Evolutionary conservation across 352 stramenopile species (phyloP).

Genomic region (Phytophthora parvispora): DNA sequence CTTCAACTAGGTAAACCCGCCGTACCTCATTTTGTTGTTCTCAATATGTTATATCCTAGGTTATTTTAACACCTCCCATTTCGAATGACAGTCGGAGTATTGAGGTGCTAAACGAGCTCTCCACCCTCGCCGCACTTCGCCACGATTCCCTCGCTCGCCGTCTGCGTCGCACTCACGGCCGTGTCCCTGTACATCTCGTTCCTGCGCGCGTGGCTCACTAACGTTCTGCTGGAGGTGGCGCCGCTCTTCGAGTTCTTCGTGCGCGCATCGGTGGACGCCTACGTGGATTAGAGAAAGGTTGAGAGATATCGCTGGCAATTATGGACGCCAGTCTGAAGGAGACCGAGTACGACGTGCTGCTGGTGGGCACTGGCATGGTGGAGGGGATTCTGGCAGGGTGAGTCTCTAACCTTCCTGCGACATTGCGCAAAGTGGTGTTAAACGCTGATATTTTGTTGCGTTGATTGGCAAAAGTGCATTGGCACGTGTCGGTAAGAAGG

Average conservation of each 20-base stretch:
- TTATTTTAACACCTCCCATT: not conserved
- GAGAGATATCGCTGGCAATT: not conserved
- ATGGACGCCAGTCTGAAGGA: conserved; percentile 73
- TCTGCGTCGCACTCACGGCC: conserved; percentile 32
- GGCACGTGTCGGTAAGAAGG: conserved; percentile 74
- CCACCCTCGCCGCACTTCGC: not conserved
- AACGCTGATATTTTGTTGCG: not conserved
- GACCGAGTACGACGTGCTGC: conserved; percentile 76
- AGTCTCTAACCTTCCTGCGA: not conserved
- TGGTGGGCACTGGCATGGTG: conserved; percentile 86
- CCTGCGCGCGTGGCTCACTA: conserved; percentile 34
- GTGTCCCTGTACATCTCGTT: conserved; percentile 47
- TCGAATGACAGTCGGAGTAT: not conserved
- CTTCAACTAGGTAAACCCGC: too few species aligned
- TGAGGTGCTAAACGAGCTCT: not conserved
- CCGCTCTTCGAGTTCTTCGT: conserved; percentile 40
- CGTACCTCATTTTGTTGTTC: too few species aligned
- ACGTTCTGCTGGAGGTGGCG: conserved; percentile 27
- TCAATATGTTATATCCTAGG: not conserved
- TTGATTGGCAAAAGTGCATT: conserved; percentile 49
- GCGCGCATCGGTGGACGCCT: conserved; percentile 21
- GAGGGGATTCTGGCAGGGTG: conserved; percentile 85
- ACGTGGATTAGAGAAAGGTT: conserved; percentile 19
- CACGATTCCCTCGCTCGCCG: conserved; percentile 31
- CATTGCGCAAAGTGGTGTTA: not conserved